These are phyloP conservation scores for Paraphaeosphaeria minitans DNA, from an alignment of 2,329 filamentous ascomycete species.

Conservation along the genomic window DNA sequence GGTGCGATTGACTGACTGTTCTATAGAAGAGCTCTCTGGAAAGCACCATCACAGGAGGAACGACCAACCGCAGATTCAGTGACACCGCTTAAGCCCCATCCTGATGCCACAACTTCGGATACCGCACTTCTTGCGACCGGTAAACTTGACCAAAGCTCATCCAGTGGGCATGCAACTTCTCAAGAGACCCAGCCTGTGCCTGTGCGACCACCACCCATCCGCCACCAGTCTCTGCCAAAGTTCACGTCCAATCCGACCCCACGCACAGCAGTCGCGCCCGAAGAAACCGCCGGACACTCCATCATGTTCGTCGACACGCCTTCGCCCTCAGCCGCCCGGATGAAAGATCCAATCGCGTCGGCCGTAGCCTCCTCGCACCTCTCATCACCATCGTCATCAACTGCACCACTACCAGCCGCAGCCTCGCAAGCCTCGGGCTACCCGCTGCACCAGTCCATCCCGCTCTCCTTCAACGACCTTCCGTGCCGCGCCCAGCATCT, in stretches of 20 bases:
- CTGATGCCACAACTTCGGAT: conserved; percentile 33
- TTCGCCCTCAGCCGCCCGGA: conserved; percentile 23
- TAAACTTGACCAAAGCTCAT: conserved; percentile 18
- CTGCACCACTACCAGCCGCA: conserved; percentile 4
- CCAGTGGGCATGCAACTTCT: conserved; percentile 26
- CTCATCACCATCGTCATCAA: conserved; percentile 3
- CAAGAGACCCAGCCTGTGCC: conserved; percentile 30
- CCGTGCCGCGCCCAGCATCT: conserved; percentile 84
- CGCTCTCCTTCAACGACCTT: conserved; percentile 84
- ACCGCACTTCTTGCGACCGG: conserved; percentile 26
- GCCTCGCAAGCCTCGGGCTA: conserved; percentile 48
- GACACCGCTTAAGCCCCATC: conserved; percentile 33
- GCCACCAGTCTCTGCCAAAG: conserved; percentile 62
- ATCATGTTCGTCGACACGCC: conserved; percentile 73
- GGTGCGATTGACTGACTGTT: neutral
- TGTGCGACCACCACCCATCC: conserved; percentile 56
- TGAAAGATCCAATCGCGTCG: conserved; percentile 28
- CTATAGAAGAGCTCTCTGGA: conserved; percentile 29
- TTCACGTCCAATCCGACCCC: conserved; percentile 78
- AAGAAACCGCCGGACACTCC: conserved; percentile 69
- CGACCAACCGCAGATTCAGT: conserved; percentile 25
- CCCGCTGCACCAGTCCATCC: conserved; percentile 65
- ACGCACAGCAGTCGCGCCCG: conserved; percentile 66
- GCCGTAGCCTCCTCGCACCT: conserved; percentile 14
- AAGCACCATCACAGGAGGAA: conserved; percentile 21